Evolutionary conservation across 2,329 filamentous ascomycete genomes (phyloP).

Genomic region (Ophiostoma quercus): DNA sequence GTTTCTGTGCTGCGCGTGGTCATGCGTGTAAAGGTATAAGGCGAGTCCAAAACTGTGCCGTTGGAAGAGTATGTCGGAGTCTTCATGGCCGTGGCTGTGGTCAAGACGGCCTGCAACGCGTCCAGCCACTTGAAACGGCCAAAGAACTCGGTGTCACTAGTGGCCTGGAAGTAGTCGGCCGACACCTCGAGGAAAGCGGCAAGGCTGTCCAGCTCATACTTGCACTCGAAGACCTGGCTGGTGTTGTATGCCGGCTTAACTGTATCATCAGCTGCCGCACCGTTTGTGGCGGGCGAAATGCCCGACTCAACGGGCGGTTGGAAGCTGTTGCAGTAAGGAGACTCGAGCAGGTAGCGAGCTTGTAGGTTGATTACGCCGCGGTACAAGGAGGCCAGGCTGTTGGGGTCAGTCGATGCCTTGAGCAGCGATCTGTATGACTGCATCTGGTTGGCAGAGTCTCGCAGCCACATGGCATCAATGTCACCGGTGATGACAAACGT

Average conservation of each 20-base stretch:
- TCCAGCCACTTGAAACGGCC: constrained; percentile 64
- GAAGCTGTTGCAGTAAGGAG: constrained; percentile 91
- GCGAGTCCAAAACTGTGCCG: constrained; percentile 50
- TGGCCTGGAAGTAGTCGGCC: constrained; percentile 72
- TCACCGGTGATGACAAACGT: constrained; percentile 57
- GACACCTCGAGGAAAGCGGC: constrained; percentile 79
- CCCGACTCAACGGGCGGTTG: constrained; percentile 76
- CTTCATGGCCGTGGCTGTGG: constrained; percentile 64
- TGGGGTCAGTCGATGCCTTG: constrained; percentile 43
- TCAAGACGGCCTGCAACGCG: constrained; percentile 65
- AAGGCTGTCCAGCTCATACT: constrained; percentile 89
- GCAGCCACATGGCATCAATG: constrained; percentile 37
- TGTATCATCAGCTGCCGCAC: constrained; percentile 55
- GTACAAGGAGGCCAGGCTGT: constrained; percentile 62
- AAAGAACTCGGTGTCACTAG: constrained; percentile 68
- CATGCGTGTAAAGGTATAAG: constrained; percentile 71
- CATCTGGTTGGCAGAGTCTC: constrained; percentile 57
- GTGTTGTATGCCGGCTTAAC: constrained; percentile 61
- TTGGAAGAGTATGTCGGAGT: constrained; percentile 64
- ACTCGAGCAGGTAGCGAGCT: constrained; percentile 60
- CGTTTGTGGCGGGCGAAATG: constrained; percentile 53
- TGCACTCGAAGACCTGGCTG: constrained; percentile 81
- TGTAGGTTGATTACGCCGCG: constrained; percentile 74
- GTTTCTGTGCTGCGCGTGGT: constrained; percentile 76
- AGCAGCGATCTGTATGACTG: constrained; percentile 67